Conservation (phyloP, 345 rosid species). For the Syzygium aqueum region DNA sequence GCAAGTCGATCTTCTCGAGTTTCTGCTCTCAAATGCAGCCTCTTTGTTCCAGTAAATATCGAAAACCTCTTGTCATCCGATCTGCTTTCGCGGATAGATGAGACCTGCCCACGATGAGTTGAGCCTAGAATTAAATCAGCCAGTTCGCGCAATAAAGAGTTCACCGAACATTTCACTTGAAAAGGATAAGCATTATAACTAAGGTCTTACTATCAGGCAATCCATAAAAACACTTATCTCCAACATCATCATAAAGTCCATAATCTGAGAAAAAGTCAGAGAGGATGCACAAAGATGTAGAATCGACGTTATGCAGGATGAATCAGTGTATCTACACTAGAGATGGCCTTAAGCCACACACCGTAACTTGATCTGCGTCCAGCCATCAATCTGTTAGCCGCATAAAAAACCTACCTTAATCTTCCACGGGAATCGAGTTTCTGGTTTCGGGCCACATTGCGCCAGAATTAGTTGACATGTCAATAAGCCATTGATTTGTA, state of each 20-base stretch:
- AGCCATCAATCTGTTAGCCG: neutral
- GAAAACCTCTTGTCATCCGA: conserved; percentile 97
- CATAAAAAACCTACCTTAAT: neutral
- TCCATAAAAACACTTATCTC: neutral
- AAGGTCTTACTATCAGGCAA: neutral
- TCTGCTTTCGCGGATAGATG: conserved; percentile 73
- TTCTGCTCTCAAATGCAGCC: conserved; percentile 83
- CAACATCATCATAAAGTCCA: neutral
- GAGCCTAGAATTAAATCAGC: neutral
- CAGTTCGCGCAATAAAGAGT: neutral
- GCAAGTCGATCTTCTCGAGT: conserved; percentile 61
- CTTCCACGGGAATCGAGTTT: neutral
- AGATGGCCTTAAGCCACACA: neutral
- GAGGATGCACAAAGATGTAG: neutral
- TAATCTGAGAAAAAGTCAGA: neutral
- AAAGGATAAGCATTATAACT: neutral
- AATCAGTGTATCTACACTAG: neutral
- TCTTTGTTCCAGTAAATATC: conserved; percentile 83
- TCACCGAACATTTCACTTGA: neutral
- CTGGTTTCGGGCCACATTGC: neutral
- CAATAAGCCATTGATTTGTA: neutral
- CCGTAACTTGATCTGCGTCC: neutral
- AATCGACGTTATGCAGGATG: neutral
- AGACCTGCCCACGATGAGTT: conserved; percentile 17
- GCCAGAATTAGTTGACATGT: neutral